These are phyloP conservation scores for Houttuynia cordata DNA, from an alignment of 164 flowering plant species.

Conservation along the genomic window DNA sequence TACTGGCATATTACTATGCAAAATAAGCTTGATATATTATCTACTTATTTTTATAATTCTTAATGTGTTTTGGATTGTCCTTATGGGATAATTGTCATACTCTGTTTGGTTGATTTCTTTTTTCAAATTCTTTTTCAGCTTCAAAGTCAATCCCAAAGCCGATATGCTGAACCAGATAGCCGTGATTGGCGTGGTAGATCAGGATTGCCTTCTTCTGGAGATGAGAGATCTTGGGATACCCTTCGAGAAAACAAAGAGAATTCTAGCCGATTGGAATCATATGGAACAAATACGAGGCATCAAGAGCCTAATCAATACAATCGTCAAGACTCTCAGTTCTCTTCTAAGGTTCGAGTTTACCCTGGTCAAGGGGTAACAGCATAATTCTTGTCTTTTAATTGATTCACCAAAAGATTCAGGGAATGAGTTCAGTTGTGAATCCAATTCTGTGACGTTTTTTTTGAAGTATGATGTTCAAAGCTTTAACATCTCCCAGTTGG, in stretches of 20 bases:
- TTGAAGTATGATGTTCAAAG: no score
- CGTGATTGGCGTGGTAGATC: slow-evolving; percentile 92
- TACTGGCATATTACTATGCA: not conserved
- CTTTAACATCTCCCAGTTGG: no score
- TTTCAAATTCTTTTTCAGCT: slow-evolving; percentile 11
- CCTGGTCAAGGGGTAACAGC: slow-evolving; percentile 48
- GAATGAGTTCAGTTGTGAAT: no score
- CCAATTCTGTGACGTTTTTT: no score
- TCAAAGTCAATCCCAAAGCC: slow-evolving; percentile 41
- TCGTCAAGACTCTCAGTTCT: slow-evolving; percentile 56
- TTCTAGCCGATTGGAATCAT: slow-evolving; percentile 22
- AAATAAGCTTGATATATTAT: not conserved
- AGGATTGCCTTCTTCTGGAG: slow-evolving; percentile 38
- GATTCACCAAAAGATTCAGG: not conserved
- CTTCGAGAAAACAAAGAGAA: slow-evolving; percentile 42
- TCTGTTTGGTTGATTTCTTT: not conserved
- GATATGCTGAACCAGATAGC: slow-evolving; percentile 72
- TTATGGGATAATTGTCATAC: not conserved
- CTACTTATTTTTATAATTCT: not conserved
- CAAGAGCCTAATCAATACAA: slow-evolving; percentile 40
- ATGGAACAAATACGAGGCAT: slow-evolving; percentile 26
- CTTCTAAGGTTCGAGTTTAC: slow-evolving; percentile 40
- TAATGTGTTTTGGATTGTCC: not conserved
- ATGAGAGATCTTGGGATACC: slow-evolving; percentile 66
- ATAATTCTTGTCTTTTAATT: not conserved